Conservation (phyloP, 345 rosid genomes). For the Psidium friedrichsthalianum region DNA sequence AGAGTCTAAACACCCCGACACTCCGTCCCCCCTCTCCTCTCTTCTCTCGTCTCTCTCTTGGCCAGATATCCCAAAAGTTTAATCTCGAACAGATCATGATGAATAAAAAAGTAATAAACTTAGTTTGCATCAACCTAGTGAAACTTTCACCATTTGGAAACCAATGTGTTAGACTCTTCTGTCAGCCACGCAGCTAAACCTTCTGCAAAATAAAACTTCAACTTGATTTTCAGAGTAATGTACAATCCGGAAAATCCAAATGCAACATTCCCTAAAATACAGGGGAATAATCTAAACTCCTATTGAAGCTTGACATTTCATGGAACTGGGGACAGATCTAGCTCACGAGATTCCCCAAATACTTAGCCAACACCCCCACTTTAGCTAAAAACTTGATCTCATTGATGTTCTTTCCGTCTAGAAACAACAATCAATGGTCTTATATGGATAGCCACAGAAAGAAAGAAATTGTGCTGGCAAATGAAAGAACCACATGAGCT, state of each 20-base stretch:
- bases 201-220: not conserved
- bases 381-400: not conserved
- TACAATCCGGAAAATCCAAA: not conserved
- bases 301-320: not conserved
- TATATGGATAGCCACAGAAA: not conserved
- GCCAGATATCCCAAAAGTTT: not conserved
- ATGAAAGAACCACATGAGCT: not conserved
- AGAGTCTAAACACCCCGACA: not conserved
- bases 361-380: not conserved
- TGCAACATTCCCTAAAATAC: not conserved
- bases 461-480: not conserved
- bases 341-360: not conserved
- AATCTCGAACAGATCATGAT: not conserved
- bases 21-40: not conserved
- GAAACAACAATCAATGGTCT: not conserved
- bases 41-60: not conserved
- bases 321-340: not conserved
- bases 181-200: not conserved
- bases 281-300: not conserved
- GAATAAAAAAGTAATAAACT: not conserved
- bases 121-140: not conserved
- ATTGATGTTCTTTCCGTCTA: not conserved
- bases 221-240: not conserved
- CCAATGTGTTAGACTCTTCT: not conserved
- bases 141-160: not conserved